Percentiles rank a stretch among this genome's conserved stretches.
Evolutionary conservation across 2,329 filamentous ascomycete species (phyloP).

Genomic region (Rutstroemia sp.): DNA sequence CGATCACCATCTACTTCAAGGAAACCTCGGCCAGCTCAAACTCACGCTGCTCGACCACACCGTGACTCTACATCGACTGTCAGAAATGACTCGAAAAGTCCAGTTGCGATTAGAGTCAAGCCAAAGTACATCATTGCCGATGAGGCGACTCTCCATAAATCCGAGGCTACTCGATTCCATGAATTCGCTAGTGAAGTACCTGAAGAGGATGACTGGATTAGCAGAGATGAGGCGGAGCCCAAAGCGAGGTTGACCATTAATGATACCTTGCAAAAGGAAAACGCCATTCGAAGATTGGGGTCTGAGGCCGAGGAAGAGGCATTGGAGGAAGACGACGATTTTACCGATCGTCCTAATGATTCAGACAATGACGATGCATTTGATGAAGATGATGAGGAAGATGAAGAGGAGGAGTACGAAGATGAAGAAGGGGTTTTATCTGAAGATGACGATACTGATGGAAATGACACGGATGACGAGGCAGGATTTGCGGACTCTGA

Average conservation of each 20-base stretch:
- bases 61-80: constrained; percentile 22
- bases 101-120: constrained; percentile 31
- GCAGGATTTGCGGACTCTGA: constrained; percentile 64
- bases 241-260: constrained; percentile 72
- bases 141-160: constrained; percentile 24
- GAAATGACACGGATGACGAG: constrained; percentile 62
- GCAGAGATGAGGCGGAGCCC: constrained; percentile 48
- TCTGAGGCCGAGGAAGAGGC: constrained; percentile 91
- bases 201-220: constrained; percentile 87
- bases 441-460: constrained; percentile 43
- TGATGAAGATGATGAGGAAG: constrained; percentile 47
- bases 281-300: constrained; percentile 74
- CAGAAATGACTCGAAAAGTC: constrained; percentile 34
- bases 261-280: constrained; percentile 86
- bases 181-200: constrained; percentile 82
- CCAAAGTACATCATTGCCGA: constrained; percentile 29
- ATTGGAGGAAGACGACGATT: constrained; percentile 60
- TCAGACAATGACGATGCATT: constrained; percentile 40
- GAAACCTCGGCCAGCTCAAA: constrained; percentile 20
- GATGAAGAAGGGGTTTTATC: constrained; percentile 36
- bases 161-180: constrained; percentile 64
- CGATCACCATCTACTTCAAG: constrained; percentile 25
- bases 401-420: constrained; percentile 52
- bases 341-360: constrained; percentile 34
- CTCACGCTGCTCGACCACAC: constrained; percentile 11